Evolutionary conservation across 2,329 filamentous ascomycete genomes (phyloP), one percentile per base, ranked within the genome.

Genomic region (Stagonosporopsis chrysanthemi): DNA sequence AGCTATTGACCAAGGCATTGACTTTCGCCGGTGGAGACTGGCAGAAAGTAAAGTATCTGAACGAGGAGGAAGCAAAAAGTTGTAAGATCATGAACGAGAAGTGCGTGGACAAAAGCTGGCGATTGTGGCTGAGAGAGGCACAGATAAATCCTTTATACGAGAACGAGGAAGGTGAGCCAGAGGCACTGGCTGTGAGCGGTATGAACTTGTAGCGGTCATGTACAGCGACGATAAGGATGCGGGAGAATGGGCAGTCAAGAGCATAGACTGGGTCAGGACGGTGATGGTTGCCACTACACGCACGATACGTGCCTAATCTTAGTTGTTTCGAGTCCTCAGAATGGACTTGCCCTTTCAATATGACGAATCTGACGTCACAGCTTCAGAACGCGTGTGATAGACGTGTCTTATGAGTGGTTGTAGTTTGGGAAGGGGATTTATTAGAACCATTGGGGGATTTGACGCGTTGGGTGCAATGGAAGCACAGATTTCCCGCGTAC

Each of bases 71-170:
- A 40, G 70, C 68, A 19, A 74, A 75, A 58, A 66, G 72, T 15
- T 77, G 75, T 66, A 68, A 63, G 22, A 63, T 65, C 36, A 77
- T 73, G 55, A 69, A 73, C 31, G 60, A 64, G 52, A 69, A 71
- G 38, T 69, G 63, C 26, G 52, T 72, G 40, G 74, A 72, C 29
- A 74, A 77, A 65, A 71, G 77, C 15, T 81, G 77, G 71, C 61
- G 70, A 43, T 28, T 79, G 49, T 80, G 78, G 78, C 59, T 75
- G 48, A 70, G 66, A 23, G 78, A 80, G 52, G 78, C 79, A 5
- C 69, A 70, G 55, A 64, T 63, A 26, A 65, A 64, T 41, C 56
- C 57, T 23, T 56, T 78, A 28, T 80, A 79, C 66, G 59, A 62
- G 53, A 79, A 76, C 60, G 73, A 75, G 35, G 69, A 71, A 41